phyloP scores from a whole-genome alignment of 2,329 filamentous ascomycete genomes.

The Beauveria brongniartii region DNA sequence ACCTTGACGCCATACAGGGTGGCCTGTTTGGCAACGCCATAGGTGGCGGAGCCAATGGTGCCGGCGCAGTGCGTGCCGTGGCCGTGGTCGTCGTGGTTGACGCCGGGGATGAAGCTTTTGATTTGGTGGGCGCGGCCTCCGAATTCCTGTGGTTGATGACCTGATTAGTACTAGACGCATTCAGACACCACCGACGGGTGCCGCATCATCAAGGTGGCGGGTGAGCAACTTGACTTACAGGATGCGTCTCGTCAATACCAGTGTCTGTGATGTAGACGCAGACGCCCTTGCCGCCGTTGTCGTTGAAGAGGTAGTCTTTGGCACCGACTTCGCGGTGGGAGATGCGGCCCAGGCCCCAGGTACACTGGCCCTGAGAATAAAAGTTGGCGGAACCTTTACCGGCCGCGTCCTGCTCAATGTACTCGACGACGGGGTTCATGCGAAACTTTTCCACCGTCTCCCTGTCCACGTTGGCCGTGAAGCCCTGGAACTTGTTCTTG shows the following conservation, averaged over 20 bases:
- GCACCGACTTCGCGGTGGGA: slow-evolving; percentile 12
- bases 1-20: slow-evolving; percentile 32
- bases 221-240: neutral
- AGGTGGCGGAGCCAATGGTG: slow-evolving; percentile 13
- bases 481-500: slow-evolving; percentile 2
- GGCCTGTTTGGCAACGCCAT: slow-evolving; percentile 27
- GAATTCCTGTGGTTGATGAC: slow-evolving; percentile 12
- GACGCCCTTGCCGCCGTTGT: slow-evolving; percentile 23
- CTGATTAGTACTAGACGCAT: neutral
- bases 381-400: neutral
- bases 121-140: slow-evolving; percentile 17
- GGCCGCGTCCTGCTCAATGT: slow-evolving; percentile 8
- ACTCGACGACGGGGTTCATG: slow-evolving; percentile 7
- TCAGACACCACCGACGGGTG: too few species aligned
- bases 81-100: slow-evolving; percentile 17
- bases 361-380: slow-evolving; percentile 12
- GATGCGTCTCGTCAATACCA: slow-evolving; percentile 22
- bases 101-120: neutral
- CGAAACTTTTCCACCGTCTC: neutral
- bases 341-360: slow-evolving; percentile 21
- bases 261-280: slow-evolving; percentile 34
- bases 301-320: slow-evolving; percentile 23
- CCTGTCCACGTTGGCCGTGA: slow-evolving; percentile 1
- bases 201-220: too few species aligned
- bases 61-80: slow-evolving; percentile 24